Conservation (phyloP, 2,329 filamentous ascomycete genomes). For the Didymella pomorum region DNA sequence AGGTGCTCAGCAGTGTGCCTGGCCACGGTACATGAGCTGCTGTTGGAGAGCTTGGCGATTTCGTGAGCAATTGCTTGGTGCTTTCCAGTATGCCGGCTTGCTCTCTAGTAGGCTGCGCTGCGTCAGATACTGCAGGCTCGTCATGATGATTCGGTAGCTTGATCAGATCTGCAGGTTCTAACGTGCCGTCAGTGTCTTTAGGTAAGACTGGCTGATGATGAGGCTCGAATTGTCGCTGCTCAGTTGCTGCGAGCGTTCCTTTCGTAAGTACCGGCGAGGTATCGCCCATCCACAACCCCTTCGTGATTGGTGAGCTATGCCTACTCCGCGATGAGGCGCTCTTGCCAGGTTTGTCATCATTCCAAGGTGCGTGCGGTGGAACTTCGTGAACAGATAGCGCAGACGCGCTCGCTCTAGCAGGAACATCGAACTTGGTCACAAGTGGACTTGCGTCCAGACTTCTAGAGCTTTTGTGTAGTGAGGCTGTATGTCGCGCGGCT, state of each 20-base stretch:
- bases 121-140: too few relatives aligned
- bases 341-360: not conserved
- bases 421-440: constrained; percentile 10
- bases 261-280: constrained; percentile 8
- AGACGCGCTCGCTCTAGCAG: not conserved
- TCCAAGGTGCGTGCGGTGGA: constrained; percentile 1
- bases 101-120: not conserved
- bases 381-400: not conserved
- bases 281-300: constrained; percentile 19
- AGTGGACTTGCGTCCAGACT: constrained; percentile 18
- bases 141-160: not conserved
- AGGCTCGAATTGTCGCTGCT: not conserved
- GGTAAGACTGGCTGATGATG: not conserved
- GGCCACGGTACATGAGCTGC: not conserved
- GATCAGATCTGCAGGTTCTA: constrained; percentile 1
- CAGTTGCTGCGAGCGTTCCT: not conserved
- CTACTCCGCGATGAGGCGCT: not conserved
- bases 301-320: constrained; percentile 8
- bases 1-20: constrained; percentile 1
- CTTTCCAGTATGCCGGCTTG: not conserved
- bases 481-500: constrained; percentile 39
- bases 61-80: not conserved
- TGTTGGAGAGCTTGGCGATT: not conserved
- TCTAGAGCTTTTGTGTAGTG: constrained; percentile 18
- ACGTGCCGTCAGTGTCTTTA: constrained; percentile 5